phyloP scores from a whole-genome alignment of 140 eudicot genomes.

The Erigeron philadelphicus region DNA sequence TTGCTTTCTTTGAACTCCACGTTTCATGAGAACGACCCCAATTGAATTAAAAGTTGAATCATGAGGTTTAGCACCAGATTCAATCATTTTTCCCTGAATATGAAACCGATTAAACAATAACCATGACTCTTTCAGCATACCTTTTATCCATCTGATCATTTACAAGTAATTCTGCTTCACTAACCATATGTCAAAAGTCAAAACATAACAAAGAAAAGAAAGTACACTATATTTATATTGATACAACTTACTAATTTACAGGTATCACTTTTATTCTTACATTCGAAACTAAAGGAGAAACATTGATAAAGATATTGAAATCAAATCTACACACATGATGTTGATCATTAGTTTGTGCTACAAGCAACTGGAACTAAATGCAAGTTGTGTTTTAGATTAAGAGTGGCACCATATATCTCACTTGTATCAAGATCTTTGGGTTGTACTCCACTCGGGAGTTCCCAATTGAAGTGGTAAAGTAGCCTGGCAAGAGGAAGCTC shows the following conservation, averaged over 20 bases:
- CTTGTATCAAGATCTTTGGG: background rate
- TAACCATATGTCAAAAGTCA: too few relatives aligned
- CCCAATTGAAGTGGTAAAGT: background rate
- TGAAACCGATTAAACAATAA: conserved; percentile 76
- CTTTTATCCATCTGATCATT: conserved; percentile 66
- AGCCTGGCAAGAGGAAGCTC: conserved; percentile 6
- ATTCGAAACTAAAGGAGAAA: too few relatives aligned
- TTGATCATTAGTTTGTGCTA: background rate
- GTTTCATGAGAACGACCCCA: conserved; percentile 57
- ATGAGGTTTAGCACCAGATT: conserved; percentile 52
- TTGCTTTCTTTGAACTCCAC: conserved; percentile 70
- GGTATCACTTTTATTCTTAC: too few relatives aligned
- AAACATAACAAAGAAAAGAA: too few relatives aligned
- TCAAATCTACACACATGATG: background rate
- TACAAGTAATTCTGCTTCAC: too few relatives aligned
- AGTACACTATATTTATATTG: too few relatives aligned
- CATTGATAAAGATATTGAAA: too few relatives aligned
- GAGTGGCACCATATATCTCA: background rate
- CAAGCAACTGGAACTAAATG: background rate
- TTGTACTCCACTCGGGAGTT: background rate
- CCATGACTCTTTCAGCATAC: conserved; percentile 65
- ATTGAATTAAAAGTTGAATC: conserved; percentile 63
- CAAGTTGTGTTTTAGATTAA: background rate
- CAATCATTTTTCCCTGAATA: conserved; percentile 55
- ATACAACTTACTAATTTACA: too few relatives aligned